Evolutionary conservation across 352 stramenopile genomes (phyloP).

Genomic region (Globisporangium alternatum): DNA sequence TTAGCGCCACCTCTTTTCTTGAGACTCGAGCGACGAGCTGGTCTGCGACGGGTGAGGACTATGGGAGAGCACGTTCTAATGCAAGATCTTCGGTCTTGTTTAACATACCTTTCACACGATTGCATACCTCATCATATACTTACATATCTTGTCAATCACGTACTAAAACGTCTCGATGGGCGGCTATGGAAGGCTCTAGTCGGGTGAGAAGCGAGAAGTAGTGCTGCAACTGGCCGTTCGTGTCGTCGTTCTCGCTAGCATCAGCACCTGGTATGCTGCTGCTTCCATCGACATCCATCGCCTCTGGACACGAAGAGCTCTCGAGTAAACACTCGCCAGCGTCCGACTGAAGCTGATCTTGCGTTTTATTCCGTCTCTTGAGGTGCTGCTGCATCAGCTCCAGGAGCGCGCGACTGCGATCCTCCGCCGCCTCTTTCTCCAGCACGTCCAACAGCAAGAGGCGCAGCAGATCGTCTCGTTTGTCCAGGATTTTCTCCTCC

Average conservation of each 20-base stretch:
- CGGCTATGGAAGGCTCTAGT: background rate
- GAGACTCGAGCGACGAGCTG: background rate
- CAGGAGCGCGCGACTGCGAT: constrained; percentile 21
- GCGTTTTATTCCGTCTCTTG: background rate
- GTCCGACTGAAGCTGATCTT: no score
- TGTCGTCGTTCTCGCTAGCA: background rate
- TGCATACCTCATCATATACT: background rate
- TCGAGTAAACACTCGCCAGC: background rate
- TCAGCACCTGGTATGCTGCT: background rate
- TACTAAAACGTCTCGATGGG: background rate
- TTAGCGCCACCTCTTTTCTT: background rate
- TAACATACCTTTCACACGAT: background rate
- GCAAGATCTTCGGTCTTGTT: no score
- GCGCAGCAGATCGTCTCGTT: constrained; percentile 43
- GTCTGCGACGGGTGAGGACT: no score
- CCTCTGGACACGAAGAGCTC: background rate
- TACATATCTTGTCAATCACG: background rate
- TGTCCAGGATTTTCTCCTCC: constrained; percentile 28
- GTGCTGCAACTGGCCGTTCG: background rate
- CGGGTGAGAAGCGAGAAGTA: background rate
- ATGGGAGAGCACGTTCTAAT: no score
- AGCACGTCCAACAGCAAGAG: constrained; percentile 29
- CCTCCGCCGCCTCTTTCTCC: constrained; percentile 32
- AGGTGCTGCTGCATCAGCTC: constrained; percentile 5
- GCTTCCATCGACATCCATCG: background rate